Evolutionary conservation across 768 basidiomycete species (phyloP), one percentile per base, ranked within the genome.

Genomic region (Mycena filopes): DNA sequence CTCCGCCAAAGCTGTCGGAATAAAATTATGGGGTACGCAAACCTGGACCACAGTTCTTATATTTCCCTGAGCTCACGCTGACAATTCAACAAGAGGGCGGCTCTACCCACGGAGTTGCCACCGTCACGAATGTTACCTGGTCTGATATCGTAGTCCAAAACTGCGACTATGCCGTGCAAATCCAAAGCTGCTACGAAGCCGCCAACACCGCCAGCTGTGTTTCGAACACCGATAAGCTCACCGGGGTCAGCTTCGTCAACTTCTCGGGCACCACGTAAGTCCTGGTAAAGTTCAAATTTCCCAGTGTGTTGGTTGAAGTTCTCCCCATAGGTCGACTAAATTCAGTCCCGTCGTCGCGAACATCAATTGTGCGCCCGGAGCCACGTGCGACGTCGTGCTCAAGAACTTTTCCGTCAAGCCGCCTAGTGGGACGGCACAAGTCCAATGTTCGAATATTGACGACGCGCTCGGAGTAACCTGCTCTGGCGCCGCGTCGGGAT

Each of bases 121-220:
- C 74, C 9, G 74, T 77, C 18, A 61, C 60, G 29, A 77, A 77
- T 41, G 74, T 77, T 20, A 77, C 76, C 12, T 77, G 71, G 66
- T 59, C 60, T 23, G 72, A 71, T 48, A 72, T 77, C 41, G 72
- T 68, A 0, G 73, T 77, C 25, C 54, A 76, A 36, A 75, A 74
- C 47, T 76, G 74, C 64, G 76, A 76, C 65, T 77, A 77, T 36
- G 76, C 76, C 2, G 72, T 75, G 0, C 74, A 77, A 50, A 77
- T 77, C 23, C 76, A 77, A 67, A 71, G 69, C 47, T 77, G 75
- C 54, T 77, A 77, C 61, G 67, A 63, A 1, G 69, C 75, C 13
- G 70, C 72, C 1, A 55, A 63, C 40, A 71, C 73, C 21, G 15
- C 67, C 28, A 62, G 26, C 41, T 76, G 76, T 26, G 60, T 71